Base-by-base conservation (phyloP, 345 rosid species). In the Punica granatum region DNA sequence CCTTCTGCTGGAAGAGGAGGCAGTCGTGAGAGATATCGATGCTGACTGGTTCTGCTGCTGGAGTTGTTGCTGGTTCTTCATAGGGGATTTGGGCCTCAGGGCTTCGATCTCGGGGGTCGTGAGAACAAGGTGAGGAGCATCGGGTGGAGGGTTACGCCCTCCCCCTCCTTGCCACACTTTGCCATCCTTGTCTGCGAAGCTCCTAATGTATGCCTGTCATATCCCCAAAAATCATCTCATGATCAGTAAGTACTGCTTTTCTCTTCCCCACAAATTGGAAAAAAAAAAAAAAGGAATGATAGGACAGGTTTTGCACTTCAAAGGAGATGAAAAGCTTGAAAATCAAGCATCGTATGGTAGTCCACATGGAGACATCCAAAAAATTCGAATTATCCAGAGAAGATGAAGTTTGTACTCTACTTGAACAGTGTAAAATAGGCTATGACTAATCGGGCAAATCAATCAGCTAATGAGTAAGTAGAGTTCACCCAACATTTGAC, bases 111-210 rank as follows among this genome's bases (percentile, higher is more conserved):
- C 99, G 0, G 96, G 88, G 56, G 96, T 91, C 21, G 98, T 91
- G 46, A 86, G 70, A 13, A 91, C 88, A 3, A 94, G 91, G 77
- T 91, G 99, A 28, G 93, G 84, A 33, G 98, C 90, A 13, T 88
- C 98, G 1, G 97, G 97, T 25, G 92, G 99, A 1, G 98, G 98
- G 70, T 94, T 91, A 73, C 98, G 78, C 23, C 99, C 99, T 60
- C 98, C 96, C 21, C 95, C 99, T 65, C 98, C 98, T 88, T 88
- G 99, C 98, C 98, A 94, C 39, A 92, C 92, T 74, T 88, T 92
- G 61, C 99, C 98, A 60, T 94, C 99, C 79, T 86, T 88, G 81
- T 94, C 98, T 10, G 87, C 75, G 25, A 94, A 94, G 79, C 78
- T 91, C 73, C 75, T 86, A 42, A 67, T 63, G 73, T 84, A 94